Conservation (phyloP, 2,329 filamentous ascomycete species). For the Epichloe sibirici region DNA sequence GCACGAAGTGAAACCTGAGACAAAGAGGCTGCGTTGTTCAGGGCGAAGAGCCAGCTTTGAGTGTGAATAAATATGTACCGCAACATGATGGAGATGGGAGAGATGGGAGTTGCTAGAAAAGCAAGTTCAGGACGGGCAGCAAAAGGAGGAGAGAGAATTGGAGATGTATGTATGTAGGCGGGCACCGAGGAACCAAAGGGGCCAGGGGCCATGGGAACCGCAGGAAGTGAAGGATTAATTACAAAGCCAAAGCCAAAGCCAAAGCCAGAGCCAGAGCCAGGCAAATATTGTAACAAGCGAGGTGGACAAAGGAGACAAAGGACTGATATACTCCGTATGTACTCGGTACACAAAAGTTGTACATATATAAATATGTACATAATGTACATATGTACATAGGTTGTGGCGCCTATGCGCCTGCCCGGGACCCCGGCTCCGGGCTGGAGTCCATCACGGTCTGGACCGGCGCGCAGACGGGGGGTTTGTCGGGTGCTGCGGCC, state of each 20-base stretch:
- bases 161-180: too few relatives aligned
- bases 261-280: too few relatives aligned
- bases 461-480: constrained; percentile 12
- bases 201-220: too few relatives aligned
- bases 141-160: not conserved
- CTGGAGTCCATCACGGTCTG: constrained; percentile 17
- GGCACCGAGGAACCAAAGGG: too few relatives aligned
- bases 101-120: not conserved
- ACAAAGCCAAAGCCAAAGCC: too few relatives aligned
- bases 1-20: not conserved
- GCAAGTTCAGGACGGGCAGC: not conserved
- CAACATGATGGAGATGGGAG: not conserved
- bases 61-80: not conserved
- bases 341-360: too few relatives aligned
- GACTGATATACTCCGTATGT: too few relatives aligned
- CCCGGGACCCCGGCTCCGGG: constrained; percentile 9
- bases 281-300: too few relatives aligned
- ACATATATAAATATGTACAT: not conserved
- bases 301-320: too few relatives aligned
- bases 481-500: constrained; percentile 7
- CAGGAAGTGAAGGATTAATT: too few relatives aligned
- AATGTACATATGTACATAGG: too few relatives aligned
- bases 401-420: not conserved
- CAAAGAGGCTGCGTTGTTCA: not conserved
- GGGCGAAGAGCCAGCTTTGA: not conserved